Evolutionary conservation across 164 flowering plant species (phyloP).

Genomic region (Warburgia ugandensis): DNA sequence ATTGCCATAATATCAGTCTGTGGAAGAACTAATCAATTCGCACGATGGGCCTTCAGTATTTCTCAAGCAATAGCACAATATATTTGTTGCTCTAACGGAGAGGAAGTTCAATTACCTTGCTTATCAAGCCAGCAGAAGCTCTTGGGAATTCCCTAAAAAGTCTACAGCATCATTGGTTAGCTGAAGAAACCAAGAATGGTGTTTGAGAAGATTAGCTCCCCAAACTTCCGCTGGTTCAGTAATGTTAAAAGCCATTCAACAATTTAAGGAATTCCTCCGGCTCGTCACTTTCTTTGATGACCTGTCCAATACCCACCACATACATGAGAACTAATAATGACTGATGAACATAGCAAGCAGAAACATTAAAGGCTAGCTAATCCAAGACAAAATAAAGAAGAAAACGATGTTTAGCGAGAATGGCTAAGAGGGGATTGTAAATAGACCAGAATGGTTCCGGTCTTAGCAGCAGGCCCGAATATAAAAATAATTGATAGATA

Average conservation of each 20-base stretch:
- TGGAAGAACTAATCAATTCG: no score
- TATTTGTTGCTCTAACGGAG: no score
- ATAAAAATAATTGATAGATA: no score
- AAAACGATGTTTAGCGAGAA: no score
- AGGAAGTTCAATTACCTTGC: slow-evolving; percentile 18
- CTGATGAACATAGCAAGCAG: background rate
- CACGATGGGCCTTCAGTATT: no score
- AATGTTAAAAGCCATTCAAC: slow-evolving; percentile 16
- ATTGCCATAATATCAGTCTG: no score
- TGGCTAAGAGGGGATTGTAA: no score
- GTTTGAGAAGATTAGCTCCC: slow-evolving; percentile 2
- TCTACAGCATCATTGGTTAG: background rate
- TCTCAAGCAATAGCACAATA: no score
- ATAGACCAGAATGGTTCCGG: no score
- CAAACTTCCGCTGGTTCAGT: background rate
- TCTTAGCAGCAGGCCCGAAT: no score
- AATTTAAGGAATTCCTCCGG: slow-evolving; percentile 19
- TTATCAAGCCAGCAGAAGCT: slow-evolving; percentile 13
- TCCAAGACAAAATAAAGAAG: background rate
- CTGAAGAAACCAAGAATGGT: background rate
- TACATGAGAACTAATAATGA: background rate
- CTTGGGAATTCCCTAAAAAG: slow-evolving; percentile 7
- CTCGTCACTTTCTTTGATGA: slow-evolving; percentile 23
- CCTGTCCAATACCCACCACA: slow-evolving; percentile 12
- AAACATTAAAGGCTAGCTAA: background rate